Percentiles rank a stretch among this genome's conserved stretches.
These are phyloP conservation scores for Rhazya stricta DNA, from an alignment of 257 asterid genomes.

Conservation along the genomic window DNA sequence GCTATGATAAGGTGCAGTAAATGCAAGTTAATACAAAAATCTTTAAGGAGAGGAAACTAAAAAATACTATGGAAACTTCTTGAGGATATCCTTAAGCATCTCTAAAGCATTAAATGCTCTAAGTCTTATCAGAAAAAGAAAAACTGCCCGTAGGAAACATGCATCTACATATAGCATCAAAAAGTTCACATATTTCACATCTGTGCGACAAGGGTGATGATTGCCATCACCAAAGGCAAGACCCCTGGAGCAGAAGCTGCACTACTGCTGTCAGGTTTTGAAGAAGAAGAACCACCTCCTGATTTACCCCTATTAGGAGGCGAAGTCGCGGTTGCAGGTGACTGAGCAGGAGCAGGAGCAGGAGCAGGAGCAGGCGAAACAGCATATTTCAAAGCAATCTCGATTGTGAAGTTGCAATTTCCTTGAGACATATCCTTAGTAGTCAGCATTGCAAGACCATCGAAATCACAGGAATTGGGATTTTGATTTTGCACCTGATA, in stretches of 20 bases:
- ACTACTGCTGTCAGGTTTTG: no score
- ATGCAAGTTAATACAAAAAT: no score
- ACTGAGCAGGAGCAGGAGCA: conserved; percentile 2
- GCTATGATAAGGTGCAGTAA: no score
- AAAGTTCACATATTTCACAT: neutral
- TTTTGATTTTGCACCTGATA: conserved; percentile 8
- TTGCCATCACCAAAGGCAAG: neutral
- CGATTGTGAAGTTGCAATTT: conserved; percentile 9
- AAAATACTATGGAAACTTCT: no score
- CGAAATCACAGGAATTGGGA: neutral
- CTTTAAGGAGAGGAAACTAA: no score
- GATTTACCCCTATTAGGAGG: neutral
- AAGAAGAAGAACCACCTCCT: no score
- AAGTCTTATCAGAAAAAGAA: no score
- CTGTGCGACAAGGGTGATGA: neutral
- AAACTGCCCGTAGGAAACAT: no score
- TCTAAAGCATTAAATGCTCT: no score
- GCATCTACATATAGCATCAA: neutral
- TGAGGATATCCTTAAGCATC: no score
- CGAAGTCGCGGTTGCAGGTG: no score
- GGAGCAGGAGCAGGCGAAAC: neutral
- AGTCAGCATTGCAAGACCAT: neutral
- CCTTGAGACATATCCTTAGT: neutral
- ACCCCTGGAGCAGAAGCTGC: neutral
- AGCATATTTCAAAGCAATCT: neutral